phyloP scores from a whole-genome alignment of 345 rosid species.

The Brassica juncea region DNA sequence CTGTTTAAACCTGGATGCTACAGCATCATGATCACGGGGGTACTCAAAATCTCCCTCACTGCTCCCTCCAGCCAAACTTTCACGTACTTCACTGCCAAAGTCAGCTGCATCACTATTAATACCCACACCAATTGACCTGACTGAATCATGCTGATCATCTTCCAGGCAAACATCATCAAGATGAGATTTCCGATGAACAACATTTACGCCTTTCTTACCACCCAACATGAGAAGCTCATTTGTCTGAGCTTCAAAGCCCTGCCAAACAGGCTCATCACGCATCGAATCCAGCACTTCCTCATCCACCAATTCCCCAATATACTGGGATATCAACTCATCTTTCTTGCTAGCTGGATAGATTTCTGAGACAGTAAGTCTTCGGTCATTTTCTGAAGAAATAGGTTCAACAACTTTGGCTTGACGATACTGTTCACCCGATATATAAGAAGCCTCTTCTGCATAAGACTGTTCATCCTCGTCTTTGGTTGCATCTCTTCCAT shows the following conservation, averaged over 20 bases:
- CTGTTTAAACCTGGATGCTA: slow-evolving; percentile 53
- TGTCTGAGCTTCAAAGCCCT: slow-evolving; percentile 88
- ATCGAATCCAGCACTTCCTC: slow-evolving; percentile 76
- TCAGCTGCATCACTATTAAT: slow-evolving; percentile 95
- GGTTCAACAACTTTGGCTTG: slow-evolving; percentile 69
- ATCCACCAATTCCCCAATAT: slow-evolving; percentile 88
- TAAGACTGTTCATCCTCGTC: slow-evolving; percentile 92
- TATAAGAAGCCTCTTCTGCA: slow-evolving; percentile 90
- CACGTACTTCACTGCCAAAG: slow-evolving; percentile 85
- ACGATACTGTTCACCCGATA: slow-evolving; percentile 83
- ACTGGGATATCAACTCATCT: slow-evolving; percentile 67
- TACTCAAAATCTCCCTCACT: slow-evolving; percentile 90
- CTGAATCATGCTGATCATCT: slow-evolving; percentile 92
- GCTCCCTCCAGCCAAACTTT: slow-evolving; percentile 88
- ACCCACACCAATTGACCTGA: slow-evolving; percentile 97
- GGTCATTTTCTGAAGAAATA: slow-evolving; percentile 70
- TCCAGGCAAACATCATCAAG: slow-evolving; percentile 70
- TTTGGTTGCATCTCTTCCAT: slow-evolving; percentile 66
- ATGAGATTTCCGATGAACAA: slow-evolving; percentile 55
- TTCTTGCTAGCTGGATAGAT: slow-evolving; percentile 61
- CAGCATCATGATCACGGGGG: slow-evolving; percentile 63
- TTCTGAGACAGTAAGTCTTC: slow-evolving; percentile 65
- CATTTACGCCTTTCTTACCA: slow-evolving; percentile 56
- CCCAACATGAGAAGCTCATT: slow-evolving; percentile 71
- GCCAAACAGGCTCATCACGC: slow-evolving; percentile 91